Percentiles rank a stretch among this genome's conserved stretches.
Evolutionary conservation across 2,329 filamentous ascomycete genomes (phyloP).

Genomic region (Paradendryphiella salina): DNA sequence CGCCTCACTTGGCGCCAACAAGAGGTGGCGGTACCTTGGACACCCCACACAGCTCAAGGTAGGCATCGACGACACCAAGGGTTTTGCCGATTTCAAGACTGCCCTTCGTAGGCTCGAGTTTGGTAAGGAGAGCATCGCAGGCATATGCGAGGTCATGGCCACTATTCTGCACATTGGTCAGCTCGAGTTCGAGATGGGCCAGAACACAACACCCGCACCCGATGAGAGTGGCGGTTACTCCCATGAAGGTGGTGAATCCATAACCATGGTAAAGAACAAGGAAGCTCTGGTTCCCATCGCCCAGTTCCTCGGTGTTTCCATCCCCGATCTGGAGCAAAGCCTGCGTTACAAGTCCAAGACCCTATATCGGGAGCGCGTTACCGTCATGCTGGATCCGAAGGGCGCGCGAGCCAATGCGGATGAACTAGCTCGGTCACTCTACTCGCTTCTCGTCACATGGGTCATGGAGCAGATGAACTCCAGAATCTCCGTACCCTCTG

Average conservation of each 20-base stretch:
- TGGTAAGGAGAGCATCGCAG: slow-evolving; percentile 87
- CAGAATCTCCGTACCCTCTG: slow-evolving; percentile 81
- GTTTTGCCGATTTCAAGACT: slow-evolving; percentile 97
- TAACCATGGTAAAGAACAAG: slow-evolving; percentile 91
- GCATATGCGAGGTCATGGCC: slow-evolving; percentile 93
- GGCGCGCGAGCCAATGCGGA: slow-evolving; percentile 91
- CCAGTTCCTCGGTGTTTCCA: slow-evolving; percentile 88
- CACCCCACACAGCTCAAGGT: slow-evolving; percentile 97
- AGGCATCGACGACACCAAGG: slow-evolving; percentile 92
- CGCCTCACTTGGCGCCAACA: slow-evolving; percentile 63
- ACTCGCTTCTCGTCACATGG: slow-evolving; percentile 90
- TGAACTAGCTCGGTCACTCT: slow-evolving; percentile 88
- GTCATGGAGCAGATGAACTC: slow-evolving; percentile 93
- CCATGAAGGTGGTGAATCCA: slow-evolving; percentile 83
- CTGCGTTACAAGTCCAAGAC: slow-evolving; percentile 97
- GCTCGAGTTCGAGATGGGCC: slow-evolving; percentile 84
- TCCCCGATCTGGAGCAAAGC: slow-evolving; percentile 80
- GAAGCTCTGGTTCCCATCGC: slow-evolving; percentile 83
- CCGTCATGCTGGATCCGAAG: slow-evolving; percentile 91
- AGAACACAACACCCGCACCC: slow-evolving; percentile 74
- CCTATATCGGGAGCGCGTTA: slow-evolving; percentile 94
- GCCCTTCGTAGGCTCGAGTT: slow-evolving; percentile 94
- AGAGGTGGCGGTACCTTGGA: slow-evolving; percentile 93
- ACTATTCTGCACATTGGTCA: slow-evolving; percentile 97
- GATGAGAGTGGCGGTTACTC: slow-evolving; percentile 97